Evolutionary conservation across 192 early-diverging fungal species (phyloP).

Genomic region (Mortierella alpina): DNA sequence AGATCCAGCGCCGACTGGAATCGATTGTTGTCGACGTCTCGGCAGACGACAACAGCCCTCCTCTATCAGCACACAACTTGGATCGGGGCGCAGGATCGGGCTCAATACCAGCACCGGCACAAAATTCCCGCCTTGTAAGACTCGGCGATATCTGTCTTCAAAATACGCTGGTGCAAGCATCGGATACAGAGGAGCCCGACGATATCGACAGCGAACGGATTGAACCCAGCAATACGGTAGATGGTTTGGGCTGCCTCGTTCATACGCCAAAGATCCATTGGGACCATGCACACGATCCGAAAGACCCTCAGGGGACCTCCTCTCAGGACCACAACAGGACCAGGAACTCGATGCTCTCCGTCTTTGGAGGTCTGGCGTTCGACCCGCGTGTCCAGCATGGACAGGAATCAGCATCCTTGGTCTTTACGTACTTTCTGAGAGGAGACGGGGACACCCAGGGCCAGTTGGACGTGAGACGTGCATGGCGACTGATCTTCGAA

Average conservation of each 20-base stretch:
- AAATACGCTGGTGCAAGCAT: not conserved
- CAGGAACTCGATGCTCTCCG: not conserved
- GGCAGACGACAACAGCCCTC: constrained; percentile 1
- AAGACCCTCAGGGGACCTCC: not conserved
- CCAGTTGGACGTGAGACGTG: constrained; percentile 23
- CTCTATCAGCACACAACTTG: not conserved
- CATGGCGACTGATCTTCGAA: constrained; percentile 32
- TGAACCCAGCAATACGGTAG: too few species aligned
- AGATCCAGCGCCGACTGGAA: constrained; percentile 30
- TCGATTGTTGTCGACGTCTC: constrained; percentile 24
- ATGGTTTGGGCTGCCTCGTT: not conserved
- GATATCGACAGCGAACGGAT: too few species aligned
- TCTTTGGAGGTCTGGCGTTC: constrained; percentile 14
- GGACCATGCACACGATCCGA: not conserved
- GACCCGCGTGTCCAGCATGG: not conserved
- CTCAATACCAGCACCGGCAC: not conserved
- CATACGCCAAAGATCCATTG: constrained; percentile 4
- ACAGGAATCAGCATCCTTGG: constrained; percentile 13
- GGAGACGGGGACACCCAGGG: constrained; percentile 16
- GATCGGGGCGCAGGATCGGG: not conserved
- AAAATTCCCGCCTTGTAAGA: constrained; percentile 15
- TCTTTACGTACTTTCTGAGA: constrained; percentile 35
- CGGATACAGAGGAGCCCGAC: not conserved
- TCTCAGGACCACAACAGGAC: not conserved
- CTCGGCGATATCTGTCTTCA: constrained; percentile 37